These are phyloP conservation scores for Tuber aestivum DNA, from an alignment of 495 filamentous ascomycete species.

Conservation along the genomic window DNA sequence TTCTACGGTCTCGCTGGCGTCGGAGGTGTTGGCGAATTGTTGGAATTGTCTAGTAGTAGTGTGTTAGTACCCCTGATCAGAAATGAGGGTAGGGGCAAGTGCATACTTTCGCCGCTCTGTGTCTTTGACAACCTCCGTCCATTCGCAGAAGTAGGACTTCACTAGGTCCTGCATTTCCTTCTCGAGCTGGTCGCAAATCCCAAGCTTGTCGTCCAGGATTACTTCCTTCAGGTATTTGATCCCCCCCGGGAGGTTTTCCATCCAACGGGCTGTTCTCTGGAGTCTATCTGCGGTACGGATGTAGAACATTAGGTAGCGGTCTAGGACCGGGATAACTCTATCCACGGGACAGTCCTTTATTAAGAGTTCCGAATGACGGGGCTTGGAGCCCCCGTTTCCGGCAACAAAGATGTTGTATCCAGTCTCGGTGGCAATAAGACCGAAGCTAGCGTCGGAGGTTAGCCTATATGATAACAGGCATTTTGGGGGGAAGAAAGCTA, in stretches of 20 bases:
- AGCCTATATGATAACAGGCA: not conserved
- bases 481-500: conserved; percentile 44
- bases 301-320: conserved; percentile 93
- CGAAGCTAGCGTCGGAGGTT: conserved; percentile 51
- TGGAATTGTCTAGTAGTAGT: conserved; percentile 53
- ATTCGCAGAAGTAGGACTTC: conserved; percentile 88
- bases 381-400: conserved; percentile 88
- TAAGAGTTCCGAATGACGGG: conserved; percentile 77
- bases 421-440: conserved; percentile 88
- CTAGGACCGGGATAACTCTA: conserved; percentile 77
- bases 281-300: conserved; percentile 94
- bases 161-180: conserved; percentile 85
- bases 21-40: conserved; percentile 82
- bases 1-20: conserved; percentile 65
- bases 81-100: not conserved
- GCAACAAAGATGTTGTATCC: conserved; percentile 93
- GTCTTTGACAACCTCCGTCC: conserved; percentile 75
- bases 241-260: conserved; percentile 80
- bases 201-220: conserved; percentile 80
- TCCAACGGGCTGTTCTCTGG: conserved; percentile 87
- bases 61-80: not conserved
- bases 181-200: conserved; percentile 80
- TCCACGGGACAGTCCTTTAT: conserved; percentile 84
- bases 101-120: conserved; percentile 56
- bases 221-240: conserved; percentile 80